These are phyloP conservation scores for Blastocladiella britannica DNA, from an alignment of 192 early-diverging fungal species.

Conservation along the genomic window DNA sequence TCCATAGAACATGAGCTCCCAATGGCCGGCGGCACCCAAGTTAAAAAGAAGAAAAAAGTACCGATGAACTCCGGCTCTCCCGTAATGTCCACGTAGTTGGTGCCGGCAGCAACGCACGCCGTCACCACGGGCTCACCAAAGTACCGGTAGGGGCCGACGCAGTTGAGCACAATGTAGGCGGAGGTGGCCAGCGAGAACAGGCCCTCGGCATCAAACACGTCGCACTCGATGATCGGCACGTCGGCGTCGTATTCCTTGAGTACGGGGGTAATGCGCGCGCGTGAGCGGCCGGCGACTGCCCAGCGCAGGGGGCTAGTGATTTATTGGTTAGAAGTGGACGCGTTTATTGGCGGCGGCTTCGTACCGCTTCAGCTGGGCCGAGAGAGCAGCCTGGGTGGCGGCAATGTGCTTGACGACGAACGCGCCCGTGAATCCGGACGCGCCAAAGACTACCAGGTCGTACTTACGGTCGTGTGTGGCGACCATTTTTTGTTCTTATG, in stretches of 20 bases:
- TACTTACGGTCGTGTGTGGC: no score
- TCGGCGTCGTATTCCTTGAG: not conserved
- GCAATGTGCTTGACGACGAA: slow-evolving; percentile 12
- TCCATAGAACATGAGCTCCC: no score
- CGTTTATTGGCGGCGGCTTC: no score
- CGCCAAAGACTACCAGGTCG: slow-evolving; percentile 32
- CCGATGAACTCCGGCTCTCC: slow-evolving; percentile 49
- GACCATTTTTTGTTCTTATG: no score
- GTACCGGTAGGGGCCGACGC: slow-evolving; percentile 45
- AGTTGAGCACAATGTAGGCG: slow-evolving; percentile 24
- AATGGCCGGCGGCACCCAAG: slow-evolving; percentile 9
- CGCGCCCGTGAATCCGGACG: slow-evolving; percentile 39
- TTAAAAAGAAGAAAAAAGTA: no score
- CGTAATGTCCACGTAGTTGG: slow-evolving; percentile 37
- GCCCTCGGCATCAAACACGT: slow-evolving; percentile 6
- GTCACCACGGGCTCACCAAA: slow-evolving; percentile 37
- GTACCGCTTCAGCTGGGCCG: no score
- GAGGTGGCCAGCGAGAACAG: slow-evolving; percentile 1
- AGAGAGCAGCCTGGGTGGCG: no score
- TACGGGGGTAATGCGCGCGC: slow-evolving; percentile 5
- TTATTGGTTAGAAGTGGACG: no score
- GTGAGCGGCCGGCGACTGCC: slow-evolving; percentile 18
- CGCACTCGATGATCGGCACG: not conserved
- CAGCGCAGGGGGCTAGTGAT: slow-evolving; percentile 13
- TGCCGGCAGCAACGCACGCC: slow-evolving; percentile 28